A percentile compares a stretch with the other conserved stretches of the same genome.
phyloP scores from a whole-genome alignment of 192 early-diverging fungal genomes.

The Allomyces macrogynus region DNA sequence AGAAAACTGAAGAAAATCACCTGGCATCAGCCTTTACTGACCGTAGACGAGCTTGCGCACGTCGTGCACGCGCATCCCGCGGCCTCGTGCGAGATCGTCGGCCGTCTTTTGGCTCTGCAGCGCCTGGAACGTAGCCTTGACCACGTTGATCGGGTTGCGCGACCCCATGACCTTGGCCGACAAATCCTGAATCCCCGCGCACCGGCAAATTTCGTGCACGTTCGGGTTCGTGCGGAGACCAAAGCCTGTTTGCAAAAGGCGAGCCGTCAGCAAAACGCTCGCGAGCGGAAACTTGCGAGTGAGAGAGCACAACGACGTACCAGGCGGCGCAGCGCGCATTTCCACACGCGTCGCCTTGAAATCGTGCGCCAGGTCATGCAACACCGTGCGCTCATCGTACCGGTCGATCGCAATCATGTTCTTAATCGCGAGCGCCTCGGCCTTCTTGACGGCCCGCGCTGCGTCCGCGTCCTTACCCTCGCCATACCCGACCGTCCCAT shows the following conservation, averaged over 20 bases:
- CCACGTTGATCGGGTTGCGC: conserved; percentile 92
- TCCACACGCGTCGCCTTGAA: conserved; percentile 69
- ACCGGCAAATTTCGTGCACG: conserved; percentile 88
- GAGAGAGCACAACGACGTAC: conserved; percentile 17
- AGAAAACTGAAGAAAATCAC: too few relatives aligned
- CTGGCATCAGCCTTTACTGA: conserved; percentile 4
- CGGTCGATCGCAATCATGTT: conserved; percentile 63
- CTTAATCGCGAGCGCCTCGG: conserved; percentile 69
- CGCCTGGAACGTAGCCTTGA: conserved; percentile 90
- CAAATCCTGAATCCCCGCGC: conserved; percentile 80
- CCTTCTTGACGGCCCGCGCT: conserved; percentile 62
- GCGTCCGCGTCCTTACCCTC: conserved; percentile 70
- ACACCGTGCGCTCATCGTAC: conserved; percentile 85
- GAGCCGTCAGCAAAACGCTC: neutral
- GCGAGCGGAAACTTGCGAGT: too few relatives aligned
- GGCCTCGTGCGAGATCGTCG: conserved; percentile 60
- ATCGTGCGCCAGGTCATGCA: conserved; percentile 66
- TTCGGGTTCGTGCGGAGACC: conserved; percentile 80
- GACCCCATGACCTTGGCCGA: conserved; percentile 77
- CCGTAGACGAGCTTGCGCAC: conserved; percentile 82
- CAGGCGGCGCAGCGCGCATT: conserved; percentile 66
- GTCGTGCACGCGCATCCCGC: conserved; percentile 75
- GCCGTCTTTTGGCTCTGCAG: conserved; percentile 56
- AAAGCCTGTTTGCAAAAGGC: conserved; percentile 40
- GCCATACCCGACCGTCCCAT: conserved; percentile 79